These are phyloP conservation scores for Chlorophyllum brunneum DNA, from an alignment of 768 basidiomycete species.

Conservation along the genomic window DNA sequence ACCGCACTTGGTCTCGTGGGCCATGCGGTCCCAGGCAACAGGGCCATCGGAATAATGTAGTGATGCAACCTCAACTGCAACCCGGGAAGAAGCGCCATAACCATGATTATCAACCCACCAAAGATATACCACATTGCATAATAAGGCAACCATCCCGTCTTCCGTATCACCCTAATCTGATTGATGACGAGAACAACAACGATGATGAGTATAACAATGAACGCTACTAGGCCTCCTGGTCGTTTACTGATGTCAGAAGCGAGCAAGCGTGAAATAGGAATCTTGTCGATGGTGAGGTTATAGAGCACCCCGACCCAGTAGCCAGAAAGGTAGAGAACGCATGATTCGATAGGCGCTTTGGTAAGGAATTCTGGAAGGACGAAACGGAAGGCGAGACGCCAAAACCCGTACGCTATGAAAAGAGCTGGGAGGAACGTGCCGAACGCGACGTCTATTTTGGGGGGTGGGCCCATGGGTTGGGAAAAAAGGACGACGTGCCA, in stretches of 20 bases:
- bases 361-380: slow-evolving; percentile 61
- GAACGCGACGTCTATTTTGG: slow-evolving; percentile 69
- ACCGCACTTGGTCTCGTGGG: slow-evolving; percentile 77
- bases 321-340: slow-evolving; percentile 69
- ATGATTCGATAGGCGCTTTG: slow-evolving; percentile 66
- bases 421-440: slow-evolving; percentile 73
- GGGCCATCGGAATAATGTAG: slow-evolving; percentile 71
- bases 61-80: slow-evolving; percentile 75
- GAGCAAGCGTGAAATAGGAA: slow-evolving; percentile 77
- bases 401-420: slow-evolving; percentile 77
- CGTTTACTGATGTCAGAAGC: slow-evolving; percentile 61
- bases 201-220: slow-evolving; percentile 65
- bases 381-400: slow-evolving; percentile 72
- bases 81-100: slow-evolving; percentile 67
- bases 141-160: slow-evolving; percentile 78
- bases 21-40: slow-evolving; percentile 77
- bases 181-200: slow-evolving; percentile 60
- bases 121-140: slow-evolving; percentile 72
- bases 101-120: slow-evolving; percentile 62
- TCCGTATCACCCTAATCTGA: slow-evolving; percentile 78
- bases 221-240: slow-evolving; percentile 62
- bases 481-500: slow-evolving; percentile 85
- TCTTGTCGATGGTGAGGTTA: slow-evolving; percentile 65
- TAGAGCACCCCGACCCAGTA: slow-evolving; percentile 78
- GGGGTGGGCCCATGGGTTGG: slow-evolving; percentile 63